Evolutionary conservation across 2,329 filamentous ascomycete species (phyloP), one percentile per base, ranked within the genome.

Genomic region (Eutypella sp.): DNA sequence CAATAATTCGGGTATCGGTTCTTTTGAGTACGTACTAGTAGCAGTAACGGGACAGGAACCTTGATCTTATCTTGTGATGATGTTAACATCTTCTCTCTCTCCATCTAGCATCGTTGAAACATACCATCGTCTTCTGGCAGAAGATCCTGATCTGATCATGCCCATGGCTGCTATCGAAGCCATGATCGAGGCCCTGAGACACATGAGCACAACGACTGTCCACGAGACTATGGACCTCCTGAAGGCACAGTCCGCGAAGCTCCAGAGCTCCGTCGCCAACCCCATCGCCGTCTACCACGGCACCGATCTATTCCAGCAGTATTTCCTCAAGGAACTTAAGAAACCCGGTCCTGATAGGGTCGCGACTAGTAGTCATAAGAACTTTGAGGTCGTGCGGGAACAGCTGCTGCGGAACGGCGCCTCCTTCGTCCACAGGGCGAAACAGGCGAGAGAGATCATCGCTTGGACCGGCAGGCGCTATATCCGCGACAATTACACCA

Each of bases 291-390:
- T 97, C 15, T 90, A 88, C 41, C 93, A 95, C 45, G 93, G 93
- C 59, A 96, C 91, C 49, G 91, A 96, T 66, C 82, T 97, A 48
- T 97, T 99, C 74, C 87, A 93, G 65, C 86, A 92, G 64, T 97
- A 95, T 69, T 81, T 99, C 57, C 85, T 96, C 59, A 82, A 84
- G 46, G 89, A 77, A 52, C 74, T 85, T 63, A 78, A 78, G 69
- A 73, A 77, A 70, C 74, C 76, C 54, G 68, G 70, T 42, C 53
- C 55, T 44, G 53, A 55, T 48, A 56, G 52, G 45, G 57, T 53
- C 46, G 60, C 57, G 49, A 60, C 55, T 50, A 58, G 49, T 33
- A 47, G 56, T 42, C 57, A 72, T 59, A 57, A 76, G 53, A 84
- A 87, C 62, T 97, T 97, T 67, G 87, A 91, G 52, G 81, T 85